Base-by-base conservation (phyloP, 2,329 filamentous ascomycete species). In the Camptophora hylomeconis region DNA sequence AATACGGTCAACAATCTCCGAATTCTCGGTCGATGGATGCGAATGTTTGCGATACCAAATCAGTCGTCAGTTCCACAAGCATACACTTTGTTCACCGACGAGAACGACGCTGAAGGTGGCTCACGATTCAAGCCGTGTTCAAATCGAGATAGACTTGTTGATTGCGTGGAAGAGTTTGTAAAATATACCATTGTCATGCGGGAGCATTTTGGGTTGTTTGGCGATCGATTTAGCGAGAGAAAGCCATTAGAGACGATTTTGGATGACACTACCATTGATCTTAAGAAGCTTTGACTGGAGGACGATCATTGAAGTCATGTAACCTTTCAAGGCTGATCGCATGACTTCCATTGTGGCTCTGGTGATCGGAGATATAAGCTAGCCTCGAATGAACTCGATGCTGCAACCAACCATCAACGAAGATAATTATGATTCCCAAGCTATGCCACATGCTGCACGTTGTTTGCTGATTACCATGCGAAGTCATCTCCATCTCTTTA, bases 111-210 rank as follows among this genome's bases (percentile, higher is more conserved):
- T 7, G 50, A 55, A 3, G 60, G 49, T 3, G 60, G 64, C 14
- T 64, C 60, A 25, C 51, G 69, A 18, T 52, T 76, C 15, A 57
- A 67, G 45, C 56, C 65, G 0, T 67, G 70, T 44, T 55, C 58
- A 0, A 75, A 75, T 37, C 51, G 72, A 7, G 67, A 75, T 31
- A 55, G 72, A 2, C 41, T 76, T 9, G 70, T 76, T 2, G 72
- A 77, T 51, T 75, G 69, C 37, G 75, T 76, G 65, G 74, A 79
- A 52, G 75, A 79, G 48, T 66, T 79, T 49, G 72, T 79, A 3
- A 77, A 78, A 47, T 76, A 74, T 43, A 77, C 70, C 0, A 61
- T 78, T 16, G 38, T 78, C 1, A 75, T 78, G 70, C 53, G 70
- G 30, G 64, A 65, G 14, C 67, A 75, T 39, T 63, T 75, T 37